Base-by-base conservation (phyloP, 2,329 filamentous ascomycete genomes). In the Fusarium begoniae region DNA sequence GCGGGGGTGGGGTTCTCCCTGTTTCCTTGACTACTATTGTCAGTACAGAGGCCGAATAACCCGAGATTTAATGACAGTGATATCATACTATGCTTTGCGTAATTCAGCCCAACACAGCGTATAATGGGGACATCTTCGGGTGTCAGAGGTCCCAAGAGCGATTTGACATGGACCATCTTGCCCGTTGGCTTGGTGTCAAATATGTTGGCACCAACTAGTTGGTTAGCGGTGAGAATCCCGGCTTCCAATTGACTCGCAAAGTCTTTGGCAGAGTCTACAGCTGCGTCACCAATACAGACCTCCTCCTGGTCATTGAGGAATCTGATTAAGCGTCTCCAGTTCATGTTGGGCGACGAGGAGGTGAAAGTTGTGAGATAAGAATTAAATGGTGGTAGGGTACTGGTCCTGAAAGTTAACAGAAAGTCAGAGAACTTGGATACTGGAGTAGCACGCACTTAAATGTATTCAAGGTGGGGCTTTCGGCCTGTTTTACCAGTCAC, bases 31-130 rank as follows among this genome's bases (percentile, higher is more conserved):
- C 66, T 69, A 44, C 18, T 56, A 26, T 24, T 18, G 41, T 61
- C 15, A 69, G 48, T 26, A 26, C 3, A 40, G 6, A 26, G 22
- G 35, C n/a, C 18, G 8, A 30, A 30, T 30, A 30, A 12, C 30
- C 30, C 11, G 11, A 30, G 30, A 30, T 30, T 30, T 30, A 30
- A 30, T 8, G 8, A 41, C 8, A 5, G 10, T 22, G 18, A 17
- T 38, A 20, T 28, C 38, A n/a, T 56, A 69, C 66, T 69, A 32
- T 69, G 66, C n/a, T 65, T 65, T 35, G 66, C 61, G 41, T 69
- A 69, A 26, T 69, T 69, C 43, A 69, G 53, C 9, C 61, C 66
- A 37, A 69, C 66, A 28, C 66, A 69, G 14, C 66, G 66, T 22
- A 69, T 4, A 35, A 69, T 61, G 8, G 66, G 66, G 6, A 65